Conservation (phyloP, 2,329 filamentous ascomycete genomes). For the Lachnellula cervina region DNA sequence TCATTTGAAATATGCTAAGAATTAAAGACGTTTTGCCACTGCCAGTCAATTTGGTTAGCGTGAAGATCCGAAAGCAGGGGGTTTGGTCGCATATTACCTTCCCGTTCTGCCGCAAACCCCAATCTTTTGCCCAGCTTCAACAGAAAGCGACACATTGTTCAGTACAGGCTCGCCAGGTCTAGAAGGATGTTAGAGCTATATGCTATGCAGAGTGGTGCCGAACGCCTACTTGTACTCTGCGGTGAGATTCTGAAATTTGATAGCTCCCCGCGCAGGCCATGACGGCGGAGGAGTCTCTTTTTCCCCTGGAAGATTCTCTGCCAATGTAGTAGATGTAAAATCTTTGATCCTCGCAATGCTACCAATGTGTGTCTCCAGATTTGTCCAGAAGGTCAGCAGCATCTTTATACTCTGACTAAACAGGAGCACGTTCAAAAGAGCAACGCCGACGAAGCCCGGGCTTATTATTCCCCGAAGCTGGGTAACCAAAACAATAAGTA, state of each 20-base stretch:
- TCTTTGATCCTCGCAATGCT: constrained; percentile 9
- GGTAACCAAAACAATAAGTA: constrained; percentile 29
- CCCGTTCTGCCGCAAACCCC: constrained; percentile 39
- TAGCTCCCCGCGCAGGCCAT: constrained; percentile 24
- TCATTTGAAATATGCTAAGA: constrained; percentile 44
- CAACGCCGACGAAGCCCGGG: constrained; percentile 18
- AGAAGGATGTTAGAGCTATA: not conserved
- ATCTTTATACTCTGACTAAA: constrained; percentile 13
- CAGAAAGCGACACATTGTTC: constrained; percentile 13
- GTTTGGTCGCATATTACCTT: not conserved
- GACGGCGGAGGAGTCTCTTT: not conserved
- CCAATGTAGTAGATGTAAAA: constrained; percentile 7
- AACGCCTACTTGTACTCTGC: constrained; percentile 26
- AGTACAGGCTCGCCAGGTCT: not conserved
- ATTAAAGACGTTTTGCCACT: constrained; percentile 40
- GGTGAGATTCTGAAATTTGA: constrained; percentile 29
- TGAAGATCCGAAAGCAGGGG: too few species aligned
- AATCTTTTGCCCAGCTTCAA: constrained; percentile 47
- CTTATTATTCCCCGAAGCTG: constrained; percentile 17
- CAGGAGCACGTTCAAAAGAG: constrained; percentile 21
- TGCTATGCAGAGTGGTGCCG: not conserved
- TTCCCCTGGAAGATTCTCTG: constrained; percentile 1
- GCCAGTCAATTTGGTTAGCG: constrained; percentile 26
- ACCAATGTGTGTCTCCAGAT: constrained; percentile 17
- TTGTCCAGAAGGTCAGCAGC: constrained; percentile 16